Conservation (phyloP, 768 basidiomycete species). For the Hemileccinum impolitum region DNA sequence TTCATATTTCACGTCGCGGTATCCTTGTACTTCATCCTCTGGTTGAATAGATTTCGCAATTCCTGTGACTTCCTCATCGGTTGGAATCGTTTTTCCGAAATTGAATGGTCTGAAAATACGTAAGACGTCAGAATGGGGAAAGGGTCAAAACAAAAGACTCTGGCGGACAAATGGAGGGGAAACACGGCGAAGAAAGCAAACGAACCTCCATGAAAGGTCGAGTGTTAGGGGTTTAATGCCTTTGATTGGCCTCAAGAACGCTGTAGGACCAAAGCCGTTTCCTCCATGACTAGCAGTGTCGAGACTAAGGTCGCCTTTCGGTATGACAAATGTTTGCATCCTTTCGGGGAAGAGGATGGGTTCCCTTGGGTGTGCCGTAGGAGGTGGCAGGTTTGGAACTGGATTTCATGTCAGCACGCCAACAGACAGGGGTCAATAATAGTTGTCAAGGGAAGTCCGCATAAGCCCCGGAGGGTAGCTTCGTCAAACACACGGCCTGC, state of each 20-base stretch:
- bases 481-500: constrained; percentile 9
- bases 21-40: constrained; percentile 13
- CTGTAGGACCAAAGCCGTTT: background rate
- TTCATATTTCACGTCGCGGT: constrained; percentile 12
- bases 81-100: constrained; percentile 32
- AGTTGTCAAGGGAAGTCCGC: constrained; percentile 18
- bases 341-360: constrained; percentile 32
- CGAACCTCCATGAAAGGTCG: constrained; percentile 67
- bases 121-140: background rate
- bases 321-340: constrained; percentile 27
- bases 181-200: constrained; percentile 6
- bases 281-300: background rate
- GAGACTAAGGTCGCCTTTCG: constrained; percentile 11
- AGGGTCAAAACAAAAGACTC: background rate
- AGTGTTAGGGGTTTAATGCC: constrained; percentile 58
- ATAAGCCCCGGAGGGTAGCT: constrained; percentile 20
- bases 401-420: constrained; percentile 16
- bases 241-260: constrained; percentile 49
- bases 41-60: constrained; percentile 14
- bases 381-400: constrained; percentile 59
- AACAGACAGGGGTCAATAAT: constrained; percentile 18
- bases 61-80: constrained; percentile 29
- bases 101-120: constrained; percentile 45
- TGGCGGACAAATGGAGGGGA: background rate
- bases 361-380: constrained; percentile 43